Base-by-base conservation (phyloP, 352 stramenopile species). In the Phytophthora pluvialis region DNA sequence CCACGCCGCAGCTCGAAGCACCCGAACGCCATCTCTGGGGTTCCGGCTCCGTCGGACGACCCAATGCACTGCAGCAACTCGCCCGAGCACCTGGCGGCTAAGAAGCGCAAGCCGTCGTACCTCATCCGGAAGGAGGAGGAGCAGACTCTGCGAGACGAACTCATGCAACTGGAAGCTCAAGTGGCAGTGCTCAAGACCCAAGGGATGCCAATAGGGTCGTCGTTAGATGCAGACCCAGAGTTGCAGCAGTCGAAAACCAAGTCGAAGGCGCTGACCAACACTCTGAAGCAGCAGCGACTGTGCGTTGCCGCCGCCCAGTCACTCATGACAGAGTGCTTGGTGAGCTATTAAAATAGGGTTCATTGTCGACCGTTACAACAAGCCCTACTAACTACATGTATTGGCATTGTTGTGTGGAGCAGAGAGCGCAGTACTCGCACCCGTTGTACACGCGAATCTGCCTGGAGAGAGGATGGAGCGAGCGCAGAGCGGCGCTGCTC, bases 91-190 rank as follows among this genome's bases (percentile, higher is more conserved):
- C 18, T 38, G 6, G 7, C 16, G 12, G 13, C 28, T 5, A 66
- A 66, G 43, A 66, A 66, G 39, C 48, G 58, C 48, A 66, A 64
- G 28, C 61, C 61, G 10, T 63, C 61, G 52, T 69, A 69, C 39
- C 52, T 69, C 52, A 39, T 69, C 12, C 61, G 45, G 31, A 69
- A 63, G 55, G 45, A 64, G 28, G 31, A 70, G 31, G 39, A 44
- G 31, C 42, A 59, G 18, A 18, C 16, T 0, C 6, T 70, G 7
- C 46, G 29, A 4, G 39, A 60, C 29, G 53, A 70, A 42, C 49
- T 70, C 31, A 15, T 58, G 21, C 53, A 70, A 9, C 32, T 70
- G 5, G 38, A 70, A 25, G 52, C 61, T 49, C 52, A 64, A 47
- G 31, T 64, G 38, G 45, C 45, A 45, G 61, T 70, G 25, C 46